phyloP scores from a whole-genome alignment of 2,329 filamentous ascomycete genomes.

The Metarhizium robertsii region DNA sequence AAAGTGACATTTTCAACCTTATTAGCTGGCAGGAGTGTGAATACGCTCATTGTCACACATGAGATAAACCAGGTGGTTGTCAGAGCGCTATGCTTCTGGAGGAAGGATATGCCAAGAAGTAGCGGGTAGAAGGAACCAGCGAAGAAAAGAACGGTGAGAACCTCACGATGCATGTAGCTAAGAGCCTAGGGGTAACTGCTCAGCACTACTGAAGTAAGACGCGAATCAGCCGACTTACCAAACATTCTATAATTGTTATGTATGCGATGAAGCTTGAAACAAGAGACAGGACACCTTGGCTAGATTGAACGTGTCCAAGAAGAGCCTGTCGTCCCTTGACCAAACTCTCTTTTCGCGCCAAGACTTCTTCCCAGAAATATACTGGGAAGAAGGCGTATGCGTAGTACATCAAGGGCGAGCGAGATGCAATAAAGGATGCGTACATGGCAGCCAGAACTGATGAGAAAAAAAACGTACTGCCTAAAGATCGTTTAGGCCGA shows the following conservation, averaged over 20 bases:
- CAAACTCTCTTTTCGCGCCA: slow-evolving; percentile 64
- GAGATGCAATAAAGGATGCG: slow-evolving; percentile 69
- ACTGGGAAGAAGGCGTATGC: slow-evolving; percentile 87
- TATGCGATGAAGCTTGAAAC: slow-evolving; percentile 56
- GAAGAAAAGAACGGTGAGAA: slow-evolving; percentile 74
- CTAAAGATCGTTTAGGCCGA: slow-evolving; percentile 50
- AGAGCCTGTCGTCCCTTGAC: slow-evolving; percentile 56
- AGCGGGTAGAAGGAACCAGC: slow-evolving; percentile 52
- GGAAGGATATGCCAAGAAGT: slow-evolving; percentile 63
- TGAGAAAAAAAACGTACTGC: slow-evolving; percentile 58
- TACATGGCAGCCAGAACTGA: slow-evolving; percentile 66
- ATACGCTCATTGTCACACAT: slow-evolving; percentile 77
- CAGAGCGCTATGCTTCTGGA: slow-evolving; percentile 55
- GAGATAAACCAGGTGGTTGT: slow-evolving; percentile 64
- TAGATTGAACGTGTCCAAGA: slow-evolving; percentile 58
- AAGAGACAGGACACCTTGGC: slow-evolving; percentile 46
- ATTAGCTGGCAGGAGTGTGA: slow-evolving; percentile 79
- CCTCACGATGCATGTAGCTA: slow-evolving; percentile 83
- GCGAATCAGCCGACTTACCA: slow-evolving; percentile 42
- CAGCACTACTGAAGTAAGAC: background rate
- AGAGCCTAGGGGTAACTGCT: slow-evolving; percentile 51
- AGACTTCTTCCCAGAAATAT: slow-evolving; percentile 94
- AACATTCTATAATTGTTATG: slow-evolving; percentile 65
- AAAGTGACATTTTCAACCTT: slow-evolving; percentile 70
- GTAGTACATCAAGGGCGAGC: slow-evolving; percentile 78